Evolutionary conservation across 331 rosid species (phyloP).

Genomic region (Quercus phellos): DNA sequence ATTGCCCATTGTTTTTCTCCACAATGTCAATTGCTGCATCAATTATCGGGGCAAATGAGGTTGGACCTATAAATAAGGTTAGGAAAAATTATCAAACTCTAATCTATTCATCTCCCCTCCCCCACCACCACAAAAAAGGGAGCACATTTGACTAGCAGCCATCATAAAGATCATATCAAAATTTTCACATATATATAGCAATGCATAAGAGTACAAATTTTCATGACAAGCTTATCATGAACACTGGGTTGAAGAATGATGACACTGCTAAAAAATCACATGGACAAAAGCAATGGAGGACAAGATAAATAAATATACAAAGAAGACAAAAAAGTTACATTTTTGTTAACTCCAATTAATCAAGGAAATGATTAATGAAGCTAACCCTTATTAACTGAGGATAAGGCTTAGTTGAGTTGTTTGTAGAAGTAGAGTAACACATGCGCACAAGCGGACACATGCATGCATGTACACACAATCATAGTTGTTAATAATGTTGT

Average conservation of each 20-base stretch:
- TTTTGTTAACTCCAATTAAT: neutral
- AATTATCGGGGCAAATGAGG: constrained; percentile 88
- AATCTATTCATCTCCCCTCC: neutral
- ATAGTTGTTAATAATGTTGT: too few species aligned
- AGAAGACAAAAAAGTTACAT: neutral
- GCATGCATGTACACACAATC: too few species aligned
- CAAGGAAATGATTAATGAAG: neutral
- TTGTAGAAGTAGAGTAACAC: too few species aligned
- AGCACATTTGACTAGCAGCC: neutral
- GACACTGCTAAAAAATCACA: neutral
- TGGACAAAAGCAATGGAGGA: neutral
- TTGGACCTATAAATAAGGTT: constrained; percentile 61
- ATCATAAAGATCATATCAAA: neutral
- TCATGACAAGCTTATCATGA: neutral
- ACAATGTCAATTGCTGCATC: constrained; percentile 83
- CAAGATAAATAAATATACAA: neutral
- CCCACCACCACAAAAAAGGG: neutral
- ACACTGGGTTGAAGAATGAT: neutral
- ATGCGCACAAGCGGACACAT: too few species aligned
- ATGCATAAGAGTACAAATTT: neutral
- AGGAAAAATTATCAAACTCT: constrained; percentile 8
- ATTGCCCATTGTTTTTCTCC: constrained; percentile 72
- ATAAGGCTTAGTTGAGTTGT: neutral
- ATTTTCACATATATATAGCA: neutral
- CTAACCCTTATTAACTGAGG: neutral